A percentile compares a stretch with the other conserved stretches of the same genome.
Conservation (phyloP, 352 stramenopile genomes). For the Pythium dissotocum region DNA sequence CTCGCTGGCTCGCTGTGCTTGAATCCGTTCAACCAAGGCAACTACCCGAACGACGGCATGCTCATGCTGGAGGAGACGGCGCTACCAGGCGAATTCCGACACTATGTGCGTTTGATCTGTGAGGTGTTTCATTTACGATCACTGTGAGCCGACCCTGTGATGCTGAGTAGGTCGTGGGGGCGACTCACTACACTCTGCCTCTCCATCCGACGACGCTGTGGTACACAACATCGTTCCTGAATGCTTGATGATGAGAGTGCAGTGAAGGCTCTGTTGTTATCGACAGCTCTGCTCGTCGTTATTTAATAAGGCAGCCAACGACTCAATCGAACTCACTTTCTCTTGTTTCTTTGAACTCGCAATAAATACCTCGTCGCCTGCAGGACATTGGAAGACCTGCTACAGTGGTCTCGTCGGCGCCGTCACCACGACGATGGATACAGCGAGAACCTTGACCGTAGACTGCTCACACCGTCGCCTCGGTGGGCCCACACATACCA, state of each 20-base stretch:
- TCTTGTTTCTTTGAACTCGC: no score
- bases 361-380: not conserved
- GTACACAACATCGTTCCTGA: slow-evolving; percentile 51
- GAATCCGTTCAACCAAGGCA: slow-evolving; percentile 75
- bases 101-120: no score
- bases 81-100: slow-evolving; percentile 69
- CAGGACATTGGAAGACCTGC: no score
- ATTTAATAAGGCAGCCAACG: not conserved
- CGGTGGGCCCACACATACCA: slow-evolving; percentile 20
- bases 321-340: no score
- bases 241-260: slow-evolving; percentile 34
- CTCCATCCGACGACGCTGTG: slow-evolving; percentile 49
- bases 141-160: no score
- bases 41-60: slow-evolving; percentile 71
- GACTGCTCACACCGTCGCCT: slow-evolving; percentile 2
- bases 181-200: slow-evolving; percentile 62
- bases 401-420: no score
- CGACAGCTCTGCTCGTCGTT: not conserved
- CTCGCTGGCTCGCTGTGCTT: slow-evolving; percentile 65
- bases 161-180: slow-evolving; percentile 54
- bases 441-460: slow-evolving; percentile 3
- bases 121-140: no score
- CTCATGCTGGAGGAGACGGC: slow-evolving; percentile 66
- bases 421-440: slow-evolving; percentile 9
- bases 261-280: not conserved